A percentile compares a stretch with the other conserved stretches of the same genome.
These are phyloP conservation scores for Alternaria panax DNA, from an alignment of 2,329 filamentous ascomycete genomes.

Conservation along the genomic window DNA sequence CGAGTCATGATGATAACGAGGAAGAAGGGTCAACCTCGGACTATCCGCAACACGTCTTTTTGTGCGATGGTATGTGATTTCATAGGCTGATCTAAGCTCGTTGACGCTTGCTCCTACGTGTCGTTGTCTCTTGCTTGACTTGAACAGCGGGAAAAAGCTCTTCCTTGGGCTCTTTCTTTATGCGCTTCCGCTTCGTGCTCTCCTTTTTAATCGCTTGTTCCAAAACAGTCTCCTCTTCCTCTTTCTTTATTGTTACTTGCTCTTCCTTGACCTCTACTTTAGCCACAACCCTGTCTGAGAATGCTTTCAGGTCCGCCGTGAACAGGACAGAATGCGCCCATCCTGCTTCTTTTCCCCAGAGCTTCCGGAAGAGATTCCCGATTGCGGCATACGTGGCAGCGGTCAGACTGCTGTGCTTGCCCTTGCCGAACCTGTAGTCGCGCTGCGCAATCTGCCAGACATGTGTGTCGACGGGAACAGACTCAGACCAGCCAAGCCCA, in stretches of 20 bases:
- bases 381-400: slow-evolving; percentile 89
- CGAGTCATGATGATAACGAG: background rate
- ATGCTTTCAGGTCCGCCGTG: slow-evolving; percentile 87
- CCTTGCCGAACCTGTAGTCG: slow-evolving; percentile 90
- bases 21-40: background rate
- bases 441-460: slow-evolving; percentile 97
- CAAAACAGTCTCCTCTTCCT: slow-evolving; percentile 29
- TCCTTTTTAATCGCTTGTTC: slow-evolving; percentile 41
- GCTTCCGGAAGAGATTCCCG: slow-evolving; percentile 82
- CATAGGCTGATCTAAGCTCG: background rate
- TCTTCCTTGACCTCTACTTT: slow-evolving; percentile 60
- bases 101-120: slow-evolving; percentile 12
- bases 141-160: background rate
- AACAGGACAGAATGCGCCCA: slow-evolving; percentile 99
- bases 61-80: background rate
- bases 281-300: slow-evolving; percentile 70
- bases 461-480: slow-evolving; percentile 95
- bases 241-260: slow-evolving; percentile 40
- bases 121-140: slow-evolving; percentile 4
- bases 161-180: slow-evolving; percentile 4
- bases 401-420: slow-evolving; percentile 83
- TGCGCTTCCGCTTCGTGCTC: slow-evolving; percentile 2
- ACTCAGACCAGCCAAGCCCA: slow-evolving; percentile 94
- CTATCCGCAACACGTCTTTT: background rate
- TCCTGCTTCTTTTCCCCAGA: slow-evolving; percentile 94